Percentiles rank a stretch among this genome's conserved stretches.
phyloP scores from a whole-genome alignment of 345 rosid genomes.

The Clausena lansium region DNA sequence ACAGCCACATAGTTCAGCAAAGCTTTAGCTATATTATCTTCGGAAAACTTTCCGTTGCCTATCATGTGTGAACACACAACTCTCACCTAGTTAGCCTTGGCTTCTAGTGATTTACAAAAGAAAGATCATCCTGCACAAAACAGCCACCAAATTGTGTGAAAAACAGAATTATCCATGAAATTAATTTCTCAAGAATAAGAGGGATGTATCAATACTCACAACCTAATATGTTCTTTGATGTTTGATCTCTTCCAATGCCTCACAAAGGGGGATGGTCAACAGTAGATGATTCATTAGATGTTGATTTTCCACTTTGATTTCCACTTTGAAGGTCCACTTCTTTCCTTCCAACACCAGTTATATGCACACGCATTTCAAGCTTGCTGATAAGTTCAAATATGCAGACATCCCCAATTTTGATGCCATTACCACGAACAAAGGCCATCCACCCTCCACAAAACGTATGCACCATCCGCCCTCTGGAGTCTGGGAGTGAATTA shows the following conservation, averaged over 20 bases:
- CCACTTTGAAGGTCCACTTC: constrained; percentile 17
- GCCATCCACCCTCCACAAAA: constrained; percentile 74
- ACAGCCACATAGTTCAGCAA: not conserved
- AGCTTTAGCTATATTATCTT: not conserved
- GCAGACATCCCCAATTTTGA: constrained; percentile 53
- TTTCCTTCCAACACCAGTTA: constrained; percentile 40
- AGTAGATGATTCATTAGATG: constrained; percentile 14
- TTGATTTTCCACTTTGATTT: constrained; percentile 18
- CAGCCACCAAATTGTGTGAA: not conserved
- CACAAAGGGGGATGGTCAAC: constrained; percentile 9
- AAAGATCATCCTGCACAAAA: not conserved
- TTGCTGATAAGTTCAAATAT: constrained; percentile 57
- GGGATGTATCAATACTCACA: constrained; percentile 2
- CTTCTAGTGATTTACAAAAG: not conserved
- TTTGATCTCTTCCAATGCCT: constrained; percentile 7
- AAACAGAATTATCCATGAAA: not conserved
- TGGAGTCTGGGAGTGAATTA: constrained; percentile 63
- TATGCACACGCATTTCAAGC: constrained; percentile 55
- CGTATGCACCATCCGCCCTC: constrained; percentile 48
- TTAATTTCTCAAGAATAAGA: too few species aligned
- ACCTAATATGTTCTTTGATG: not conserved
- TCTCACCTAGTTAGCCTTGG: not conserved
- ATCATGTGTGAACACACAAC: not conserved
- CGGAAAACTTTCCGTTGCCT: not conserved
- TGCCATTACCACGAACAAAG: constrained; percentile 54